These are phyloP conservation scores for Hortaea werneckii DNA, from an alignment of 2,329 filamentous ascomycete genomes.

Conservation along the genomic window DNA sequence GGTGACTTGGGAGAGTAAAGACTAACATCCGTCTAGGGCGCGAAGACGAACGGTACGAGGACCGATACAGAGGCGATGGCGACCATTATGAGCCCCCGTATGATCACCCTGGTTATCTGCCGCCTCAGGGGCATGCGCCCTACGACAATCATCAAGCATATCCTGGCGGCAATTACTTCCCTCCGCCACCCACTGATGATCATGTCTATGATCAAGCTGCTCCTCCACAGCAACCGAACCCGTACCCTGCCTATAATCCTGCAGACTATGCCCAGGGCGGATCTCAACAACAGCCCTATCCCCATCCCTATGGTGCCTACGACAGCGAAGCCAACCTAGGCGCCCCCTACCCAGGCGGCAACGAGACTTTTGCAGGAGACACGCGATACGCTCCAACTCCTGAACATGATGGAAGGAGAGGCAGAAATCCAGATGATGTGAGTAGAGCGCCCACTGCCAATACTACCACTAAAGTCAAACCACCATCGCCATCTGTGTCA, in stretches of 20 bases:
- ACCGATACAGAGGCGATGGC: constrained; percentile 11
- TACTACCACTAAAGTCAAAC: too few species aligned
- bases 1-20: too few species aligned
- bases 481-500: constrained; percentile 7
- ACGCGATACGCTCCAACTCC: constrained; percentile 18
- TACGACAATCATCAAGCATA: constrained; percentile 24
- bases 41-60: constrained; percentile 14
- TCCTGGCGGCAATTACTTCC: constrained; percentile 39
- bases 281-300: constrained; percentile 18
- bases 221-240: constrained; percentile 10
- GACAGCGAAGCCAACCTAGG: constrained; percentile 19
- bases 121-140: constrained; percentile 18
- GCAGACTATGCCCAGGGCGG: constrained; percentile 32
- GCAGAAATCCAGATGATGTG: constrained; percentile 35
- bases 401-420: constrained; percentile 13
- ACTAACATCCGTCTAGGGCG: constrained; percentile 5
- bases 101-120: constrained; percentile 19
- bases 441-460: constrained; percentile 22
- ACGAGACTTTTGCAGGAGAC: constrained; percentile 23
- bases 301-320: constrained; percentile 21
- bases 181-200: constrained; percentile 32
- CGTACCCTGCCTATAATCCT: constrained; percentile 32
- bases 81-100: constrained; percentile 18
- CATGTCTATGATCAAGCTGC: constrained; percentile 9
- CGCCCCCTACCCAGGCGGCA: constrained; percentile 17